Evolutionary conservation across 2,329 filamentous ascomycete genomes (phyloP), one percentile per base, ranked within the genome.

Genomic region (Fusarium sterilihyphosum): DNA sequence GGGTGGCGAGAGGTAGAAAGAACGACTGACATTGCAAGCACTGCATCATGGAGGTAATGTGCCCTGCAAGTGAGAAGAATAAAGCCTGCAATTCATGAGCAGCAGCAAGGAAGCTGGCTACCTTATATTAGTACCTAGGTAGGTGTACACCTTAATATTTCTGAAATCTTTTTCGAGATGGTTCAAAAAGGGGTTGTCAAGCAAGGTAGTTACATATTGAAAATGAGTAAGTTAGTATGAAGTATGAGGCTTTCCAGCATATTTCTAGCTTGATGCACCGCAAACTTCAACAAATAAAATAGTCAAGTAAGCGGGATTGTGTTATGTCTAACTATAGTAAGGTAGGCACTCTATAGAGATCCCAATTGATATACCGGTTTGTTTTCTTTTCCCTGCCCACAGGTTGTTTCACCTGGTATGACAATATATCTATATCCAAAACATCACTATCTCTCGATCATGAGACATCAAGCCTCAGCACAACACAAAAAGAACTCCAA

Each of bases 401-500:
- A 64, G 18, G 41, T 44, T 50, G 38, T 52, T 26, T 65, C 53
- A 61, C 62, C 38, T 65, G 47, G 38, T 54, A 64, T 49, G 66
- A 49, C 37, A 52, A 43, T 33, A 24, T 41, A 53, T 63, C 63
- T 63, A 60, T 63, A 49, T 49, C 33, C 50, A 40, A 47, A 47
- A 37, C 59, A 56, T 70, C 67, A 62, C 61, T 22, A 62, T 64
- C 53, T 64, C 61, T 49, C 38, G 31, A 69, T 44, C 44, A 52
- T 26, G 40, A 56, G 47, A 54, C 60, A 65, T 56, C 61, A 59
- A 75, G 60, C 53, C 65, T 69, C 33, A 18, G 56, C 65, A 41
- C 65, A 63, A 46, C 73, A 57, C 62, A 66, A 67, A 69, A 65
- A 61, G 49, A 67, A 77, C 65, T 61, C 73, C 70, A 53, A 77